A percentile compares a stretch with the other conserved stretches of the same genome.
These are phyloP conservation scores for Zymoseptoria tritici DNA, from an alignment of 2,329 filamentous ascomycete genomes.

Conservation along the genomic window DNA sequence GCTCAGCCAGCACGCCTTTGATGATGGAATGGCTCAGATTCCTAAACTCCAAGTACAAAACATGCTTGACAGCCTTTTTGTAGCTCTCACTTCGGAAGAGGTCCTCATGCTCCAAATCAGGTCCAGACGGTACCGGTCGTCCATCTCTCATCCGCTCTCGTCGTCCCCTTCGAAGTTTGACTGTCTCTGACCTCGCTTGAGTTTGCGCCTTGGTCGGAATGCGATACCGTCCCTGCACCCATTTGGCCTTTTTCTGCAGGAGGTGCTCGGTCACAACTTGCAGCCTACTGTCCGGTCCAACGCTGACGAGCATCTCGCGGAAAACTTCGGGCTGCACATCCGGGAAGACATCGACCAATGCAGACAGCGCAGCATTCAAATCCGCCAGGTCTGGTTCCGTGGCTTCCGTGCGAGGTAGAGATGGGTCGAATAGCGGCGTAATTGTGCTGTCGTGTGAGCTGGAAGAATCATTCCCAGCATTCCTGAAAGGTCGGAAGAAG, in stretches of 20 bases:
- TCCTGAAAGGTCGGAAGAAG: conserved; percentile 28
- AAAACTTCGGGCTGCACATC: conserved; percentile 77
- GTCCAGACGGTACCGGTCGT: background rate
- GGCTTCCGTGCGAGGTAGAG: conserved; percentile 6
- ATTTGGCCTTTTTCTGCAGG: conserved; percentile 62
- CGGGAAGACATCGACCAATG: conserved; percentile 65
- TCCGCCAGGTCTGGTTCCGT: conserved; percentile 56
- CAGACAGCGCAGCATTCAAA: conserved; percentile 62
- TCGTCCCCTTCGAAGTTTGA: background rate
- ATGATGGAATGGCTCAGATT: conserved; percentile 66
- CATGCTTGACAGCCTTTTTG: conserved; percentile 58
- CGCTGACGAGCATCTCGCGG: conserved; percentile 67
- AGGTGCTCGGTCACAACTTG: conserved; percentile 71
- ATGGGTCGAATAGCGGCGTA: conserved; percentile 21
- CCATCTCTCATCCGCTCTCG: background rate
- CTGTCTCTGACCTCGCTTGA: conserved; percentile 1
- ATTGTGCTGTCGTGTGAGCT: conserved; percentile 16
- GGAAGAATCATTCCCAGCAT: conserved; percentile 15
- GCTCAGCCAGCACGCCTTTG: conserved; percentile 70
- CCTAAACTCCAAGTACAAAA: conserved; percentile 69
- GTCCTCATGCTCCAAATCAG: conserved; percentile 50
- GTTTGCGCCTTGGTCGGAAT: conserved; percentile 10
- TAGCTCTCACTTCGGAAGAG: conserved; percentile 62
- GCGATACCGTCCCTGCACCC: conserved; percentile 59
- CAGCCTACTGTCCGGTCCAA: conserved; percentile 68